Conservation (phyloP, 805 yeast genomes). For the Pichia ethanolica region DNA sequence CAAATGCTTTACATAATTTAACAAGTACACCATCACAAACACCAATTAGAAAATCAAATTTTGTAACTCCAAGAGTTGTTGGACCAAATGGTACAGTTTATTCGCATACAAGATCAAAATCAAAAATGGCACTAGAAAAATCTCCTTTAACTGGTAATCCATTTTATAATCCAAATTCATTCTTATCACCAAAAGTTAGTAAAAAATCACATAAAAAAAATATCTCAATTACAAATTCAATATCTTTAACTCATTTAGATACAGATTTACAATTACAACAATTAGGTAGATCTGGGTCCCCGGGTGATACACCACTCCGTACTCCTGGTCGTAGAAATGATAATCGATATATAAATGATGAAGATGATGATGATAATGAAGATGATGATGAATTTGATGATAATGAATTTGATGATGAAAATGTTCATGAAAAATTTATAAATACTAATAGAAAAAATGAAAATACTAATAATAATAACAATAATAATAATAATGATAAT, state of each 20-base stretch:
- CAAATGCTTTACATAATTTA: not conserved
- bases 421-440: not conserved
- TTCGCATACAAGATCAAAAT: constrained; percentile 18
- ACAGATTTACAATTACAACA: constrained; percentile 24
- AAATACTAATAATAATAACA: not conserved
- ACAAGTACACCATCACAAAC: constrained; percentile 7
- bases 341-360: constrained; percentile 11
- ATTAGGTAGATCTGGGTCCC: constrained; percentile 15
- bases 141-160: constrained; percentile 38
- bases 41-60: constrained; percentile 5
- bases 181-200: constrained; percentile 34
- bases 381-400: constrained; percentile 7
- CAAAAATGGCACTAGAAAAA: constrained; percentile 20
- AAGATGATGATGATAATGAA: constrained; percentile 8
- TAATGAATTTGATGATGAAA: constrained; percentile 10
- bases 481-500: not conserved
- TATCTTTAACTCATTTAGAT: constrained; percentile 26
- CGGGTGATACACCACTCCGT: constrained; percentile 22
- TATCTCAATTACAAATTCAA: constrained; percentile 25
- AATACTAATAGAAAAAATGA: not conserved
- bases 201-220: constrained; percentile 26
- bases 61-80: constrained; percentile 12
- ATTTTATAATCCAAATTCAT: constrained; percentile 40
- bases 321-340: constrained; percentile 19
- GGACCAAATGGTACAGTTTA: not conserved